Percentiles rank a stretch among this genome's conserved stretches.
These are phyloP conservation scores for Camillea tinctor DNA, from an alignment of 2,329 filamentous ascomycete species.

Conservation along the genomic window DNA sequence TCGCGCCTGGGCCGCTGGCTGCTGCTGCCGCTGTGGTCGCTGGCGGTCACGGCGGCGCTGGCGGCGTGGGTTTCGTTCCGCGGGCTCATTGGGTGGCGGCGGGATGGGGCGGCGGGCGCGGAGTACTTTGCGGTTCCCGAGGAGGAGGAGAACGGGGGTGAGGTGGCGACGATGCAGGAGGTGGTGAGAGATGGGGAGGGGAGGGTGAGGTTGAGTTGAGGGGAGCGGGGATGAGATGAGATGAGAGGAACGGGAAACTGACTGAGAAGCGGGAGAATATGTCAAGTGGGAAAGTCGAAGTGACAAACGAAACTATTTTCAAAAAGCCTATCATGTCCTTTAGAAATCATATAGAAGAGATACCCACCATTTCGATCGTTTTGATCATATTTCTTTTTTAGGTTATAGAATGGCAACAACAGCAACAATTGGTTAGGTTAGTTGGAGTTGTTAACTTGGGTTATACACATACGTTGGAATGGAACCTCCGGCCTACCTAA, in stretches of 20 bases:
- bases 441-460: not conserved
- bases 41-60: not conserved
- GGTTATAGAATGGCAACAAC: not conserved
- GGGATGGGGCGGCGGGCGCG: too few species aligned
- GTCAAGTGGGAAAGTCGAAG: too few species aligned
- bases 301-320: too few species aligned
- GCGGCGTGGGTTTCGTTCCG: conserved; percentile 5
- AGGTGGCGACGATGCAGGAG: not conserved
- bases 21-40: conserved; percentile 3
- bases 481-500: too few species aligned
- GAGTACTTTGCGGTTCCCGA: not conserved
- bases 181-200: not conserved
- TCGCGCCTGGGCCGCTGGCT: conserved; percentile 2
- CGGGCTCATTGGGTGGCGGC: not conserved
- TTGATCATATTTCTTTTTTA: not conserved
- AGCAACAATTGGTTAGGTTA: not conserved
- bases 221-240: not conserved
- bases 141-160: not conserved
- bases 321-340: not conserved
- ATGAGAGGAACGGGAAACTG: not conserved
- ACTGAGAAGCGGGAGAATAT: not conserved
- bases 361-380: not conserved
- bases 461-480: not conserved
- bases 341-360: not conserved
- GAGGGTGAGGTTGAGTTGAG: not conserved